These are phyloP conservation scores for Blepharisma stoltei DNA, from an alignment of 73 alveolate species.

Conservation along the genomic window DNA sequence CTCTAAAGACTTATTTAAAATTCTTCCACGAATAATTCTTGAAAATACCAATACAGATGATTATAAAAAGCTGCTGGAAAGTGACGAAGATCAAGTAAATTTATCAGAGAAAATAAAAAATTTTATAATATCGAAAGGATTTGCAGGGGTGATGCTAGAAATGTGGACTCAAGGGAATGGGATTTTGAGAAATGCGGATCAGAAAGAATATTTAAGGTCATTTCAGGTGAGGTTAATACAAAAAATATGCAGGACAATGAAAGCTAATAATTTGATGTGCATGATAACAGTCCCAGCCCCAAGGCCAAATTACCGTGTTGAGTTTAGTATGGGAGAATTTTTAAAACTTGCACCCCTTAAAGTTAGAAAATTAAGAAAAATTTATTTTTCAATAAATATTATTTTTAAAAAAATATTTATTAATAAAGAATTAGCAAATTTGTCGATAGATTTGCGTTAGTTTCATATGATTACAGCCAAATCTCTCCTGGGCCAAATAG, in stretches of 20 bases:
- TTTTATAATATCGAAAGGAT: not conserved
- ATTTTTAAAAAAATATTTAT: too few species aligned
- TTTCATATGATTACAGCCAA: constrained; percentile 2
- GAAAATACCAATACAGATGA: not conserved
- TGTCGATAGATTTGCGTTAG: not conserved
- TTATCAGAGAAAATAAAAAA: not conserved
- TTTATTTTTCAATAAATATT: too few species aligned
- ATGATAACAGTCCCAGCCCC: constrained; percentile 3
- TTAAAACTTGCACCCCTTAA: too few species aligned
- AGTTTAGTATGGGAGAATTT: not conserved
- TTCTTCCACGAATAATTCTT: not conserved
- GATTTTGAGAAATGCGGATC: not conserved
- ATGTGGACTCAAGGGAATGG: constrained; percentile 24
- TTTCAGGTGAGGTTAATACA: not conserved
- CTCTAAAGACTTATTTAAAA: constrained; percentile 4
- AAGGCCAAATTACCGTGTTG: not conserved
- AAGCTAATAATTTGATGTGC: not conserved
- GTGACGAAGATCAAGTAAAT: not conserved
- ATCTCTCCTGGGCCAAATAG: not conserved
- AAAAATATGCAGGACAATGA: not conserved
- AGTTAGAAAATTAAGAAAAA: too few species aligned
- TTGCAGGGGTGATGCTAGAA: not conserved
- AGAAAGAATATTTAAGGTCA: not conserved
- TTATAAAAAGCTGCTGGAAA: not conserved
- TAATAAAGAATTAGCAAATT: too few species aligned